A percentile compares a stretch with the other conserved stretches of the same genome.
Conservation (phyloP, 75 land plant species). For the Azolla pinnata region DNA sequence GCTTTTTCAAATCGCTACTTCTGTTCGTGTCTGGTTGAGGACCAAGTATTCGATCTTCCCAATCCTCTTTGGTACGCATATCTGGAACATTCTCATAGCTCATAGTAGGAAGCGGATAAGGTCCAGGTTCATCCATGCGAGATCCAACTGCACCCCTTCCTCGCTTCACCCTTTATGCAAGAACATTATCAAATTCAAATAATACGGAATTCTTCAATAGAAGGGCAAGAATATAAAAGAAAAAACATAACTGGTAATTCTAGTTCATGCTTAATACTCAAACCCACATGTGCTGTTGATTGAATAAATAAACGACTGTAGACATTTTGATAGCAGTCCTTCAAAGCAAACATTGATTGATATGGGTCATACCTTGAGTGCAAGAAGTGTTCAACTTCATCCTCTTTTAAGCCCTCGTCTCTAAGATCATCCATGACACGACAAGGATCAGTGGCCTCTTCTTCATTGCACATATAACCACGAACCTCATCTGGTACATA, state of each 20-base stretch:
- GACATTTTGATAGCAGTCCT: too few relatives aligned
- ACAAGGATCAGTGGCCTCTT: conserved; percentile 8
- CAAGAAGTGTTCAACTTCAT: conserved; percentile 72
- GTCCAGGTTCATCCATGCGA: conserved; percentile 93
- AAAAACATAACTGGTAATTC: too few relatives aligned
- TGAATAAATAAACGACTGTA: too few relatives aligned
- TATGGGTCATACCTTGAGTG: conserved; percentile 44
- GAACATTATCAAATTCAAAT: neutral
- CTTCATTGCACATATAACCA: conserved; percentile 1
- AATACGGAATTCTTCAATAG: too few relatives aligned
- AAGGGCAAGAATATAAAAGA: too few relatives aligned
- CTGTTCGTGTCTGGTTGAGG: too few relatives aligned
- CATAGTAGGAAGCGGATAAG: conserved; percentile 29
- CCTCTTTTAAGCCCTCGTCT: conserved; percentile 56
- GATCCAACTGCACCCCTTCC: conserved; percentile 89
- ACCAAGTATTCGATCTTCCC: conserved; percentile 52
- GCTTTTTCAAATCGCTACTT: neutral
- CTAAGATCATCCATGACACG: conserved; percentile 3
- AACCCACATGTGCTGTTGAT: too few relatives aligned
- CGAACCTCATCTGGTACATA: neutral
- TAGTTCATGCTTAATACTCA: too few relatives aligned
- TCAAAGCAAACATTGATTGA: neutral
- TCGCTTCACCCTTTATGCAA: conserved; percentile 50
- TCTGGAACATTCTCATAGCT: conserved; percentile 13
- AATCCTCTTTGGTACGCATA: conserved; percentile 29